These are phyloP conservation scores for Avena atlantica DNA, from an alignment of 176 grass and related monocot species.

Conservation along the genomic window DNA sequence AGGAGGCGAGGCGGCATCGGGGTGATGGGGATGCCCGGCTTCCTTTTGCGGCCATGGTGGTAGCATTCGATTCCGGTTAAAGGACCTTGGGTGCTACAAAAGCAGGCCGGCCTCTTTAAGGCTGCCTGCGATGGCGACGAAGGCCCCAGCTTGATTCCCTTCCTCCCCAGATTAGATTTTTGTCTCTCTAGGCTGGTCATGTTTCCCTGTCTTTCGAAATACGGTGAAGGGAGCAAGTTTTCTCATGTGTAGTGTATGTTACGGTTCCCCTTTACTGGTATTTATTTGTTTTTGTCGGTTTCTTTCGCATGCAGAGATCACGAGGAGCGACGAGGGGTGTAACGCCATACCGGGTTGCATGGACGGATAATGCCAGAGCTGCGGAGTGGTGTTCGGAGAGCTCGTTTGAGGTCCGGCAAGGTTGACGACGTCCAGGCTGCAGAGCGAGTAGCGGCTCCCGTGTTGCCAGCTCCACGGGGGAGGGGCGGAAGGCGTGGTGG, in stretches of 20 bases:
- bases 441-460: constrained; percentile 43
- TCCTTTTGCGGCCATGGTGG: constrained; percentile 32
- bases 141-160: constrained; percentile 23
- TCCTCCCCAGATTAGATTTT: constrained; percentile 18
- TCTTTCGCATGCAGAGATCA: constrained; percentile 45
- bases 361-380: constrained; percentile 78
- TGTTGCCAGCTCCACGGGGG: constrained; percentile 45
- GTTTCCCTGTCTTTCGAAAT: no score
- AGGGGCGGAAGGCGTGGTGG: constrained; percentile 46
- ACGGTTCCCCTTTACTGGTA: background rate
- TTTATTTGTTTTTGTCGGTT: constrained; percentile 28
- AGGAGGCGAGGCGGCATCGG: constrained; percentile 18
- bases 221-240: background rate
- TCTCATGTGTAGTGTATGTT: background rate
- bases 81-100: constrained; percentile 23
- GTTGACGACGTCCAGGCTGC: constrained; percentile 45
- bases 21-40: constrained; percentile 37
- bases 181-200: constrained; percentile 1
- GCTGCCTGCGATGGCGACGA: constrained; percentile 35
- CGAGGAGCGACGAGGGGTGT: constrained; percentile 31
- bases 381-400: constrained; percentile 64
- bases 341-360: constrained; percentile 55
- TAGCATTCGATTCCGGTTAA: constrained; percentile 50
- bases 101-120: constrained; percentile 40
- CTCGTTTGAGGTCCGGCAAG: constrained; percentile 63